Evolutionary conservation across 257 asterid species (phyloP).

Genomic region (Solanum virginianum): DNA sequence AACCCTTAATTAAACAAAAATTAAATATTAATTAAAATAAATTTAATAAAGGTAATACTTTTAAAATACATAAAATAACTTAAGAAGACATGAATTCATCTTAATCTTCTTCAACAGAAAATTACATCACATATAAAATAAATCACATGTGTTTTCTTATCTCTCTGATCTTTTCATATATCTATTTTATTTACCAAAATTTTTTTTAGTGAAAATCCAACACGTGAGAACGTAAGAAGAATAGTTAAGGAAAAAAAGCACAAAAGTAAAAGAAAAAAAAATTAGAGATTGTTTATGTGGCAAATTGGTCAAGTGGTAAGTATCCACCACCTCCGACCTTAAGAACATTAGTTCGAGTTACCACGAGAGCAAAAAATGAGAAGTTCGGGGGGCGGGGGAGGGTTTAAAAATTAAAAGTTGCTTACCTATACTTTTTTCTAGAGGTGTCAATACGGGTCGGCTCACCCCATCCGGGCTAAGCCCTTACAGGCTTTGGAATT

Average conservation of each 20-base stretch:
- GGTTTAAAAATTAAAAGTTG: too few relatives aligned
- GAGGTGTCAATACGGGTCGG: too few relatives aligned
- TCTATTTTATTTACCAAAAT: background rate
- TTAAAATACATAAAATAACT: too few relatives aligned
- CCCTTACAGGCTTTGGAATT: too few relatives aligned
- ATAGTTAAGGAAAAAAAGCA: background rate
- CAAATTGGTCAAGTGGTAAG: background rate
- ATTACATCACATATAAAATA: too few relatives aligned
- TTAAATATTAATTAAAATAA: background rate
- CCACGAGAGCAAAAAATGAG: too few relatives aligned
- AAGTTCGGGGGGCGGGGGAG: too few relatives aligned
- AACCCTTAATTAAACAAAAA: conserved; percentile 13
- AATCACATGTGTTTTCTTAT: background rate
- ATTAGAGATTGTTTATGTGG: background rate
- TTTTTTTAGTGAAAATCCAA: background rate
- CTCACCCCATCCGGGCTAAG: too few relatives aligned
- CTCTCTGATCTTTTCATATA: background rate
- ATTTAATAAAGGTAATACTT: too few relatives aligned
- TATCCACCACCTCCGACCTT: background rate
- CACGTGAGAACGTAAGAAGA: accelerated
- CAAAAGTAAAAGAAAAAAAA: background rate
- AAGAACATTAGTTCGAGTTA: background rate
- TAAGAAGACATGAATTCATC: background rate
- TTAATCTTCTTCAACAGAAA: background rate
- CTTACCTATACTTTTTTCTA: too few relatives aligned